These are phyloP conservation scores for Podospora anserina DNA, from an alignment of 495 filamentous ascomycete species.

Conservation along the genomic window DNA sequence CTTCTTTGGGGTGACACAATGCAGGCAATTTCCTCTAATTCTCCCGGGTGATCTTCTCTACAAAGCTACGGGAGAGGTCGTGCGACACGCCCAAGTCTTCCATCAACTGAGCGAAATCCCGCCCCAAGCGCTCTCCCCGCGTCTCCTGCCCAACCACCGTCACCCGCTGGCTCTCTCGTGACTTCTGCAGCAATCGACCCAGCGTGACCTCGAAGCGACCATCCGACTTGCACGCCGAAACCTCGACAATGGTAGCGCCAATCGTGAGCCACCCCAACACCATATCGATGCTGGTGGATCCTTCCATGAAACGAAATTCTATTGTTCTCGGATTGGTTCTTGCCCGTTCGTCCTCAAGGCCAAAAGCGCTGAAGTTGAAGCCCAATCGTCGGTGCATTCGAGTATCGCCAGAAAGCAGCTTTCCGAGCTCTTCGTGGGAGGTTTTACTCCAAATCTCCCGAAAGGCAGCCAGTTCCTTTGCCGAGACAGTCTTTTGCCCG, in stretches of 20 bases:
- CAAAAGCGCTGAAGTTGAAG: slow-evolving; percentile 38
- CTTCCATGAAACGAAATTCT: slow-evolving; percentile 39
- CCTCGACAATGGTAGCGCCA: slow-evolving; percentile 26
- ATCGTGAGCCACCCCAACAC: slow-evolving; percentile 30
- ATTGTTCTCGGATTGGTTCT: slow-evolving; percentile 30
- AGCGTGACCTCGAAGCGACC: slow-evolving; percentile 19
- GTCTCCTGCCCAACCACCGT: neutral
- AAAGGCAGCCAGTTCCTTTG: slow-evolving; percentile 19
- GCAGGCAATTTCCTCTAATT: slow-evolving; percentile 5
- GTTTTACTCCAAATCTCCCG: slow-evolving; percentile 24
- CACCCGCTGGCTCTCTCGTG: neutral
- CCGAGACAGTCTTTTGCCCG: neutral
- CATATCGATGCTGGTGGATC: slow-evolving; percentile 19
- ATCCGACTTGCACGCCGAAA: slow-evolving; percentile 20
- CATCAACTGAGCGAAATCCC: slow-evolving; percentile 30
- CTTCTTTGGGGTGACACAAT: neutral
- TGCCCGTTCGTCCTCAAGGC: slow-evolving; percentile 32
- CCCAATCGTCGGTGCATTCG: slow-evolving; percentile 30
- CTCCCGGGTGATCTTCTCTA: slow-evolving; percentile 27
- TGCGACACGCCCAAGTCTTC: slow-evolving; percentile 22
- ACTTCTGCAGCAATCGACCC: slow-evolving; percentile 9
- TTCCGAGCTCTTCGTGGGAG: slow-evolving; percentile 25
- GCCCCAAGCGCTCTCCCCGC: slow-evolving; percentile 13
- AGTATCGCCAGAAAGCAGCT: slow-evolving; percentile 27
- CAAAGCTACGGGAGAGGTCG: slow-evolving; percentile 18